Conservation (phyloP, 345 rosid species). For the Ceriops zippeliana region DNA sequence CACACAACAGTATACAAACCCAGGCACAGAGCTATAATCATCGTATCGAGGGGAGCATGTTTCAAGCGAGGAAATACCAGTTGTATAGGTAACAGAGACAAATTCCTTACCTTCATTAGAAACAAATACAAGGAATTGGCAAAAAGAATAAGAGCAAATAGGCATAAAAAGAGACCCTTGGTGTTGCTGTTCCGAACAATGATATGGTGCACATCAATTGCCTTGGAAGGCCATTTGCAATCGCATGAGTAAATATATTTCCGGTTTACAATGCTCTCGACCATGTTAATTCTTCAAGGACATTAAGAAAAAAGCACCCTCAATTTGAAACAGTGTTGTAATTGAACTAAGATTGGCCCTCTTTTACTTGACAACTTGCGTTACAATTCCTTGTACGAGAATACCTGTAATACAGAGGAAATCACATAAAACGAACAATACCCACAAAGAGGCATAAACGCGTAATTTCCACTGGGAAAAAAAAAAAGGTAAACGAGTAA, state of each 20-base stretch:
- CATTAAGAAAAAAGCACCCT: not conserved
- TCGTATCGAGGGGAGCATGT: too few species aligned
- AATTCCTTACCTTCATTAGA: constrained; percentile 44
- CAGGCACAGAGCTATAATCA: too few species aligned
- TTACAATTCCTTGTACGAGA: too few species aligned
- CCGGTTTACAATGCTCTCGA: constrained; percentile 30
- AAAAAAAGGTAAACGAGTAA: too few species aligned
- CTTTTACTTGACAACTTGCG: too few species aligned
- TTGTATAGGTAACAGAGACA: not conserved
- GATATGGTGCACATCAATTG: constrained; percentile 58
- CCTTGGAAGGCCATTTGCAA: constrained; percentile 37
- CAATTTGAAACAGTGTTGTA: not conserved
- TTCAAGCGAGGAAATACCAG: not conserved
- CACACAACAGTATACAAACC: not conserved
- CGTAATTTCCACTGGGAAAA: too few species aligned
- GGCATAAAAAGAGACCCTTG: constrained; percentile 27
- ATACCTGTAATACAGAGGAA: too few species aligned
- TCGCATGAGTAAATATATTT: constrained; percentile 48
- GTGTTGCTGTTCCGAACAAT: constrained; percentile 38
- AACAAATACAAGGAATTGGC: constrained; percentile 33
- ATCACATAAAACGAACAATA: too few species aligned
- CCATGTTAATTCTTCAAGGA: constrained; percentile 26
- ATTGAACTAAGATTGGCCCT: too few species aligned
- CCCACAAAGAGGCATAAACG: too few species aligned
- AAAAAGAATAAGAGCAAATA: constrained; percentile 34